A percentile compares a stretch with the other conserved stretches of the same genome.
These are phyloP conservation scores for Xylariaceae sp. DNA, from an alignment of 2,329 filamentous ascomycete genomes.

Conservation along the genomic window DNA sequence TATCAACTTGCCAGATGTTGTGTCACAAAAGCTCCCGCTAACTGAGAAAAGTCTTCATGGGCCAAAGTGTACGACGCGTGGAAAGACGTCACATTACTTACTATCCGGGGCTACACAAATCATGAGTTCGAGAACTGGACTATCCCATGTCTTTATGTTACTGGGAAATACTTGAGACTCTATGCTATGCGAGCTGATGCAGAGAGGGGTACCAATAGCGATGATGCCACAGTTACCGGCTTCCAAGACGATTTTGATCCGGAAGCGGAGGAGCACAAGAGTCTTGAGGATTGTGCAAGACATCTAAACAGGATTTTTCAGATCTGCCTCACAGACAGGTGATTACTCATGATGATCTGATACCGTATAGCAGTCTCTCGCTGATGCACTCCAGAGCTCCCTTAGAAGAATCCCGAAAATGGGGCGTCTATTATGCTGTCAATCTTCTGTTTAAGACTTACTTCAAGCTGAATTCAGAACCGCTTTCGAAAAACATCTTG, in stretches of 20 bases:
- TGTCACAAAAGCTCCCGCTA: constrained; percentile 2
- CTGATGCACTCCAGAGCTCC: constrained; percentile 65
- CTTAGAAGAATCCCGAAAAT: constrained; percentile 90
- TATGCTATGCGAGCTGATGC: constrained; percentile 93
- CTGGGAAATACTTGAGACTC: constrained; percentile 82
- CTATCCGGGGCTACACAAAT: constrained; percentile 83
- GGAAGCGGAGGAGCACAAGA: constrained; percentile 78
- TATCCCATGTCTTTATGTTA: constrained; percentile 86
- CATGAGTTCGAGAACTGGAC: constrained; percentile 86
- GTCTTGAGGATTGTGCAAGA: constrained; percentile 88
- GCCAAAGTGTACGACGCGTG: constrained; percentile 85
- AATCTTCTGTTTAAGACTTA: constrained; percentile 98
- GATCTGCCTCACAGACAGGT: constrained; percentile 89
- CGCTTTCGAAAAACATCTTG: constrained; percentile 88
- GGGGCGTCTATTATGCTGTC: constrained; percentile 94
- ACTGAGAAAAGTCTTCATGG: constrained; percentile 64
- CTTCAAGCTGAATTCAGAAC: constrained; percentile 91
- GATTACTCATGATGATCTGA: constrained; percentile 39
- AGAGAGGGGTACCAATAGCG: constrained; percentile 57
- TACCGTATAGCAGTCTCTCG: background rate
- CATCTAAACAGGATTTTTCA: constrained; percentile 93
- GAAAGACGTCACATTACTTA: constrained; percentile 79
- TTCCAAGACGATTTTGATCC: constrained; percentile 85
- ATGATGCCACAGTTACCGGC: constrained; percentile 47
- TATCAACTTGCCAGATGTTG: background rate